Evolutionary conservation across 2,329 filamentous ascomycete genomes (phyloP).

Genomic region (Bipolaris zeicola): DNA sequence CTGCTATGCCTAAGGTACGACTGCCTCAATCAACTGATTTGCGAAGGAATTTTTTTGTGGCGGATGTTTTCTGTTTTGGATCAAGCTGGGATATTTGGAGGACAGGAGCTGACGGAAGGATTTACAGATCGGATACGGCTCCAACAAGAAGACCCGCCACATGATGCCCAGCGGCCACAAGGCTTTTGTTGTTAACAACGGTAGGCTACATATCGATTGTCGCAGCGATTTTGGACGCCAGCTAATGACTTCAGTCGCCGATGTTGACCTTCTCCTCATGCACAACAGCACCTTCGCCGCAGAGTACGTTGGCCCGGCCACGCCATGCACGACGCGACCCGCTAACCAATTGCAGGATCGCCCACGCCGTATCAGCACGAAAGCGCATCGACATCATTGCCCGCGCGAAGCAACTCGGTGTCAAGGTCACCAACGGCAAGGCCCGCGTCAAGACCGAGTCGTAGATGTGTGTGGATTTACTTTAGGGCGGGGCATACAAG

Average conservation of each 20-base stretch:
- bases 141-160: constrained; percentile 99
- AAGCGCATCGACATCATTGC: constrained; percentile 98
- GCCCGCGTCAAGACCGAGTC: constrained; percentile 97
- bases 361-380: constrained; percentile 95
- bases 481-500: constrained; percentile 44
- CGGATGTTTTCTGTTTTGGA: not conserved
- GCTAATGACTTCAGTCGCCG: constrained; percentile 60
- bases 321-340: not conserved
- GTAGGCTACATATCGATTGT: constrained; percentile 23
- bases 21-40: constrained; percentile 10
- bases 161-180: constrained; percentile 99
- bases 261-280: constrained; percentile 98
- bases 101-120: constrained; percentile 38
- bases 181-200: constrained; percentile 98
- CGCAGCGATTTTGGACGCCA: not conserved
- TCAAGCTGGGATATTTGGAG: constrained; percentile 2
- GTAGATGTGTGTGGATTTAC: constrained; percentile 50
- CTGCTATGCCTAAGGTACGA: constrained; percentile 96
- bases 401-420: constrained; percentile 95
- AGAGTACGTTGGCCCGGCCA: constrained; percentile 69
- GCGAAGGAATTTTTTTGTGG: not conserved
- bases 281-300: constrained; percentile 99
- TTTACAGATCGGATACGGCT: constrained; percentile 91
- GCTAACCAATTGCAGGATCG: constrained; percentile 69
- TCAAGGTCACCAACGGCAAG: constrained; percentile 99